A percentile compares a stretch with the other conserved stretches of the same genome.
phyloP scores from a whole-genome alignment of 1,284 basidiomycete genomes.

The Trametes hirsuta region DNA sequence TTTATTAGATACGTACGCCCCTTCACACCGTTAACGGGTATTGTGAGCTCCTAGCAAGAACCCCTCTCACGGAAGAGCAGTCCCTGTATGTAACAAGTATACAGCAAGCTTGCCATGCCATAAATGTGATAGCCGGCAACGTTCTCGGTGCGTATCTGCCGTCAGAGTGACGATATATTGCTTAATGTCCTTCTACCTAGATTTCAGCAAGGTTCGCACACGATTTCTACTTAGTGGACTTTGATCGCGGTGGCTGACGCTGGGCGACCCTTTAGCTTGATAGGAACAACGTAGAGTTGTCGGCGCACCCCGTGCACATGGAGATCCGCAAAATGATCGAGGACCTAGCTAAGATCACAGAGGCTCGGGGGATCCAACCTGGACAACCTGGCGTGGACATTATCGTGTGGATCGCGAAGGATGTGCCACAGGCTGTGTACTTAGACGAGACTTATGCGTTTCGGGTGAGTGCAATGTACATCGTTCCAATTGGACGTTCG shows the following conservation, averaged over 20 bases:
- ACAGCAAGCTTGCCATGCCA: conserved; percentile 37
- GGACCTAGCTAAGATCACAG: conserved; percentile 34
- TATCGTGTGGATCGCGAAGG: conserved; percentile 30
- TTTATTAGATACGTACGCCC: conserved; percentile 34
- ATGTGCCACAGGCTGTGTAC: conserved; percentile 32
- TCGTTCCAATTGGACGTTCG: background rate
- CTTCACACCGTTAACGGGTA: conserved; percentile 38
- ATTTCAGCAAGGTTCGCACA: conserved; percentile 35
- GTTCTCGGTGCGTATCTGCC: conserved; percentile 28
- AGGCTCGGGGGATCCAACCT: conserved; percentile 27
- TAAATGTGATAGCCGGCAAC: conserved; percentile 38
- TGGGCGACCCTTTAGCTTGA: conserved; percentile 26
- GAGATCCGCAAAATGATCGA: conserved; percentile 35
- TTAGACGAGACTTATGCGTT: conserved; percentile 37
- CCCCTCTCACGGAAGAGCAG: conserved; percentile 34
- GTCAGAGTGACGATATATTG: background rate
- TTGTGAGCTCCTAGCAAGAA: conserved; percentile 34
- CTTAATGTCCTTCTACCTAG: conserved; percentile 8
- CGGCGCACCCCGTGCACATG: conserved; percentile 34
- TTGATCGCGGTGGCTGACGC: background rate
- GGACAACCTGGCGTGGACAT: conserved; percentile 30
- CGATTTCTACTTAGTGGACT: background rate
- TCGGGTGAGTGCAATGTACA: conserved; percentile 27
- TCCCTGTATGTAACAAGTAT: conserved; percentile 34
- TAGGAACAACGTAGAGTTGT: conserved; percentile 35